Evolutionary conservation across 345 rosid genomes (phyloP).

Genomic region (Eucalyptus regnans): DNA sequence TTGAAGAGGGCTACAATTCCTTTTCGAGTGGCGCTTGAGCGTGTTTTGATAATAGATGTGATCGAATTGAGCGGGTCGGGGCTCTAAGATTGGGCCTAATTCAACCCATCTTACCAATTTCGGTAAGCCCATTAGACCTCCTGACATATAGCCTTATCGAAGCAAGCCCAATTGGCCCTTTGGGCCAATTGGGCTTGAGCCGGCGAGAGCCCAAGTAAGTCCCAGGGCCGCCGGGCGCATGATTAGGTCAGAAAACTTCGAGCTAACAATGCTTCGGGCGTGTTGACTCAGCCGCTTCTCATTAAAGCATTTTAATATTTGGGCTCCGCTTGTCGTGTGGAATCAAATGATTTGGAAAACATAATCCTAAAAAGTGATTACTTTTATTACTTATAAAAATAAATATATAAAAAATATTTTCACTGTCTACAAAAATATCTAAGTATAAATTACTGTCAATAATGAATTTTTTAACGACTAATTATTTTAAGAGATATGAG

Average conservation of each 20-base stretch:
- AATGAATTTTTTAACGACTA: rapidly evolving
- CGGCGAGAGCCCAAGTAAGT: background rate
- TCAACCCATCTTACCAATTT: background rate
- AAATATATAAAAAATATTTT: no score
- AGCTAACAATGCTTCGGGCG: background rate
- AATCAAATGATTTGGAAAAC: no score
- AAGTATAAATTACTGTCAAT: no score
- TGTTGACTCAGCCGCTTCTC: background rate
- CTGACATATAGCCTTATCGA: background rate
- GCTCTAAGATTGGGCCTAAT: background rate
- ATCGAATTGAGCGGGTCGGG: background rate
- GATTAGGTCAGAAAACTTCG: background rate
- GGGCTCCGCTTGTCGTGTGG: no score
- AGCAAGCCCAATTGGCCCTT: background rate
- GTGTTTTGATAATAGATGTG: background rate
- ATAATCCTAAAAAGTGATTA: no score
- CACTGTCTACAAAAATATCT: no score
- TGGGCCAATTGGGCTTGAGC: background rate
- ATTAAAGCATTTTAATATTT: background rate
- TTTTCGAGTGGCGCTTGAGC: background rate
- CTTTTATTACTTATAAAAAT: no score
- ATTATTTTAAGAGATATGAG: background rate
- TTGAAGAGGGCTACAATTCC: background rate
- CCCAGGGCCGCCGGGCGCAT: background rate
- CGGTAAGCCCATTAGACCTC: background rate